A percentile compares a stretch with the other conserved stretches of the same genome.
phyloP scores from a whole-genome alignment of 495 filamentous ascomycete genomes.

The Clavariopsis aquatica region DNA sequence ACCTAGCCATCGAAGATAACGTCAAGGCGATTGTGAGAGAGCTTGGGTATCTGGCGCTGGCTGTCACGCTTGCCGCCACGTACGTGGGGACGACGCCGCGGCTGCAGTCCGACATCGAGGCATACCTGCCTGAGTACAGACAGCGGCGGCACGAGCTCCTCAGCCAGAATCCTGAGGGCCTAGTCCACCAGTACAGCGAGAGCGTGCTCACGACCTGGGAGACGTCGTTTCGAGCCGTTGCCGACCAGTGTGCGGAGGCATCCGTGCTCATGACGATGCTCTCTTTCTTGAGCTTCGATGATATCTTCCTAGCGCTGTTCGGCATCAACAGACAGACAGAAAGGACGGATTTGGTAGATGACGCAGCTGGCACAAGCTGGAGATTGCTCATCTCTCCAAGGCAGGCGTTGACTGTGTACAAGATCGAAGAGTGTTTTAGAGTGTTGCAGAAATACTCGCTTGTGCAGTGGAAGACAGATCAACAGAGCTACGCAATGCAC shows the following conservation, averaged over 20 bases:
- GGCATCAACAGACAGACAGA: no score
- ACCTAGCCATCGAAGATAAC: neutral
- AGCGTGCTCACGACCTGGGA: conserved; percentile 35
- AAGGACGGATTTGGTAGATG: no score
- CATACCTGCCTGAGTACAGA: conserved; percentile 19
- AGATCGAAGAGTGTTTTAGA: conserved; percentile 12
- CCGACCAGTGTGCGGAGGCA: conserved; percentile 10
- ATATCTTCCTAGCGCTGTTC: conserved; percentile 21
- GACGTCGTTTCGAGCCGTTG: conserved; percentile 19
- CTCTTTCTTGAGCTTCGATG: conserved; percentile 19
- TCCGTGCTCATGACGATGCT: conserved; percentile 7
- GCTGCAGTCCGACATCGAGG: conserved; percentile 4
- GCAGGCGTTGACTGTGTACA: conserved; percentile 13
- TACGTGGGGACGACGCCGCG: conserved; percentile 17
- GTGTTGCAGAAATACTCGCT: conserved; percentile 12
- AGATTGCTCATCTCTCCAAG: no score
- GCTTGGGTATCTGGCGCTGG: conserved; percentile 27
- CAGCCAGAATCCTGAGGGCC: neutral
- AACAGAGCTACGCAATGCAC: conserved; percentile 34
- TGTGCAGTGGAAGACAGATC: conserved; percentile 17
- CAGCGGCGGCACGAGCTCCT: conserved; percentile 12
- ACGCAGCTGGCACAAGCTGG: no score
- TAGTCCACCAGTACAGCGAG: conserved; percentile 34
- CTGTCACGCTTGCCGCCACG: conserved; percentile 20
- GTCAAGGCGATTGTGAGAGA: conserved; percentile 25